Evolutionary conservation across 2,329 filamentous ascomycete genomes (phyloP), one percentile per base, ranked within the genome.

Genomic region (Trichoderma citrinoviride): DNA sequence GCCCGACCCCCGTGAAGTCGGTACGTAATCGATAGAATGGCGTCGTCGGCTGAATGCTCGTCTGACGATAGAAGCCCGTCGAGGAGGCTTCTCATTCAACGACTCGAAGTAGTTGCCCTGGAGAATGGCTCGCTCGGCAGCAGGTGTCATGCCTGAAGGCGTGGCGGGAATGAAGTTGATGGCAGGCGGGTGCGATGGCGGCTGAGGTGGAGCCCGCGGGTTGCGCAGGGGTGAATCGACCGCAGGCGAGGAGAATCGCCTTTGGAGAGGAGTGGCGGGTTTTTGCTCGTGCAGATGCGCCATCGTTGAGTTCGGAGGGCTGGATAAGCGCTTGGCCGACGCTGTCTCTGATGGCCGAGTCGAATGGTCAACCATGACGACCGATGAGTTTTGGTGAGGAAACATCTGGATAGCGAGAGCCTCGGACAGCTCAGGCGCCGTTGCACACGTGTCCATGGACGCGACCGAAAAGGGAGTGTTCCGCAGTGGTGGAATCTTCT

Each of bases 91-190:
- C 63, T 80, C 79, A 17, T 77, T 78, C 2, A 77, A 74, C 25
- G 81, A 76, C 29, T 84, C 83, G 58, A 82, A 83, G 57, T 82
- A 84, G 67, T 84, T 86, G 0, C 85, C 85, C 23, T 85, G 73
- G 69, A 81, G 81, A 25, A 77, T 77, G 63, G 82, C 77, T 70
- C 80, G 82, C 67, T 87, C 85, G 2, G 79, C 71, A 1, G 81
- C 77, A 10, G 86, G 85, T 1, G 85, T 87, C 49, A 83, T 71
- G 2, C 83, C 86, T 2, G 85, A 87, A 3, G 86, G 86, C 0
- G 86, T 88, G 27, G 86, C 85, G 0, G 86, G 86, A 40, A 86
- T 88, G 66, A 89, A 85, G 64, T 85, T 82, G 69, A 89, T 75
- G n/a, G 73, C 72, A 4, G 77, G 77, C 2, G 76, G 78, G 33